phyloP scores from a whole-genome alignment of 768 basidiomycete genomes.

The Kondoa malvinella region DNA sequence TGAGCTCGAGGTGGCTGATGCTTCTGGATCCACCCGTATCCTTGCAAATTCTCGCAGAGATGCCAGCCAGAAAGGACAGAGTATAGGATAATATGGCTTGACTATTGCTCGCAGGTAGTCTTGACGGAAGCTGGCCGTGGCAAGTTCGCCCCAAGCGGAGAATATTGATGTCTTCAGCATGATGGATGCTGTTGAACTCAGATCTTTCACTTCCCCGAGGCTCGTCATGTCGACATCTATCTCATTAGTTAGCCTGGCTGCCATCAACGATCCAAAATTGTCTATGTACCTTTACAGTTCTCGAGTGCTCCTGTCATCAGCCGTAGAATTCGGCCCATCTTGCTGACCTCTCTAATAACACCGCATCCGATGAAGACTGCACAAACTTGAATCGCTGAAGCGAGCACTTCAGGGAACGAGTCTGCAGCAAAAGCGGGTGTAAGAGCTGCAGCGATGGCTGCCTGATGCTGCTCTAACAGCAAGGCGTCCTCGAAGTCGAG shows the following conservation, averaged over 20 bases:
- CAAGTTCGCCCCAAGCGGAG: conserved; percentile 87
- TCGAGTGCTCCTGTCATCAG: conserved; percentile 71
- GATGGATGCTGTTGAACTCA: conserved; percentile 83
- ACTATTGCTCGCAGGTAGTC: conserved; percentile 63
- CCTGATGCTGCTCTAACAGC: conserved; percentile 90
- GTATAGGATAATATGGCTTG: conserved; percentile 53
- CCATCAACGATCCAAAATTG: neutral
- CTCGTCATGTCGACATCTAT: conserved; percentile 66
- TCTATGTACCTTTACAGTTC: conserved; percentile 61
- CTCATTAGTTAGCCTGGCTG: neutral
- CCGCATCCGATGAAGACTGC: conserved; percentile 91
- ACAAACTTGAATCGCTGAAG: conserved; percentile 79
- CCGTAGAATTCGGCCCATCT: conserved; percentile 90
- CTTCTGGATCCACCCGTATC: conserved; percentile 70
- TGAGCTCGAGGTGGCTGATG: conserved; percentile 43
- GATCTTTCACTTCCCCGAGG: conserved; percentile 66
- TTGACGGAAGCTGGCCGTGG: conserved; percentile 58
- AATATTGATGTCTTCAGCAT: conserved; percentile 85
- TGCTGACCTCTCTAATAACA: conserved; percentile 67
- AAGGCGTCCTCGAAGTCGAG: conserved; percentile 80
- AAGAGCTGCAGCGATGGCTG: conserved; percentile 89
- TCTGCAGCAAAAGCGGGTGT: conserved; percentile 93
- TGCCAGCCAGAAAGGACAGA: conserved; percentile 74
- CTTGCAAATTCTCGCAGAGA: conserved; percentile 81
- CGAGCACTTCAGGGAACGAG: conserved; percentile 84